Evolutionary conservation across 1,284 basidiomycete genomes (phyloP), one percentile per base, ranked within the genome.

Genomic region (Cutaneotrichosporon dermatis): DNA sequence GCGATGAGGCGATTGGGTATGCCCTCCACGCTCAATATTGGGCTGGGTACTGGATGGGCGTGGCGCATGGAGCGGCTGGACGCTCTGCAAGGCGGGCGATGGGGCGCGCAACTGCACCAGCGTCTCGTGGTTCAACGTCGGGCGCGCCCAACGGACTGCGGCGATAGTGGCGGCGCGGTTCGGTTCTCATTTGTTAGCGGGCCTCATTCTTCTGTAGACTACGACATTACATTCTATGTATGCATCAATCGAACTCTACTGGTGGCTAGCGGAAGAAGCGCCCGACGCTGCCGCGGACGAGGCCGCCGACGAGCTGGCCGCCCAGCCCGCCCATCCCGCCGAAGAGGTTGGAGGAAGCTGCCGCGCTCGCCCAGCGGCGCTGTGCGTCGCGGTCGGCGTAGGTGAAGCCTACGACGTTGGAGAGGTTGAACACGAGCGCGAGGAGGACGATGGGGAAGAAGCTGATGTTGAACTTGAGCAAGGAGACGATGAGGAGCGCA

Each of bases 351-450:
- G 84, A 83, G 13, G 84, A 80, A 13, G 84, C 83, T 13, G 88
- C 81, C 50, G 80, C 82, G 64, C 83, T 85, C 2, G 89, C 88
- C 89, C 88, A 92, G 59, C 85, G 84, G 70, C 86, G 83, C 75
- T 93, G 92, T 36, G 90, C 88, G 69, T 95, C 91, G 55, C 90
- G 84, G 73, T 95, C 91, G 36, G 91, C 92, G 70, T 78, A 79
- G n/a, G 71, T 72, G 57, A 57, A 63, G 6, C 92, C 93, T 59
- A 96, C 81, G 25, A 87, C 88, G 69, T 96, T 96, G 39, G 90
- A 92, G 57, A 92, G 73, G 76, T 94, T 94, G 83, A 95, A 94
- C 41, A 94, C 88, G 55, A 94, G 82, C 5, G 92, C 92, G 44
- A 95, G 85, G 50, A 87, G 75, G 54, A 94, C 89, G 66, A 94